Base-by-base conservation (phyloP, 2,329 filamentous ascomycete genomes). In the Botrytis paeoniae region DNA sequence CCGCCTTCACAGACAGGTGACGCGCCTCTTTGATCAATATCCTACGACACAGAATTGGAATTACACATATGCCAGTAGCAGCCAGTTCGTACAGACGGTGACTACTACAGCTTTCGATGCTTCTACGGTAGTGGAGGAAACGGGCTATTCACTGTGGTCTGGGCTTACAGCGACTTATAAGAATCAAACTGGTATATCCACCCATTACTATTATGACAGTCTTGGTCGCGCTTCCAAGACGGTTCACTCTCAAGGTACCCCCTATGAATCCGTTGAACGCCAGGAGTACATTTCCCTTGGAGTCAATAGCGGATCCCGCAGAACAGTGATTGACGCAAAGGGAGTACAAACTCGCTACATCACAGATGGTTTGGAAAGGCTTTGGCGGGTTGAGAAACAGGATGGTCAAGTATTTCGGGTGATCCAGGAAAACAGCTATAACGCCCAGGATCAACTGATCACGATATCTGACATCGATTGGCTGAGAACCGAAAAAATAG, bases 381-480 rank as follows among this genome's bases (percentile, higher is more conserved):
- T 65, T 59, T 12, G 18, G n/a, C 60, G 20, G 12, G 60, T 64
- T 45, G 69, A 71, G 35, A 64, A 65, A 45, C 69, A 71, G 25
- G 60, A 65, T 51, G 32, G 6, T 3, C 22, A 51, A 35, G 39
- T 39, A 3, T 71, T 71, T 65, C 69, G 69, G 18, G 1, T 59
- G 25, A 71, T 71, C 18, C 69, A 71, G 43, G 60, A 71, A 16
- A 4, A 71, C 29, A 57, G 35, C 16, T 71, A 71, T n/a, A 71
- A 71, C 18, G 60, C 69, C 6, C 69, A 71, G 43, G 69, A 43
- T n/a, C 69, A 71, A 43, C 69, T 12, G 10, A 43, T 65, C 25
- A 41, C n/a, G 9, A 57, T 7, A 16, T 29, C 45, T 25, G 69
- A 71, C n/a, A 45, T 71, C 65, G 69, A 71, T 37, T 71, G 69